Evolutionary conservation across 1,284 basidiomycete species (phyloP), one percentile per base, ranked within the genome.

Genomic region (Bjerkandera adusta): DNA sequence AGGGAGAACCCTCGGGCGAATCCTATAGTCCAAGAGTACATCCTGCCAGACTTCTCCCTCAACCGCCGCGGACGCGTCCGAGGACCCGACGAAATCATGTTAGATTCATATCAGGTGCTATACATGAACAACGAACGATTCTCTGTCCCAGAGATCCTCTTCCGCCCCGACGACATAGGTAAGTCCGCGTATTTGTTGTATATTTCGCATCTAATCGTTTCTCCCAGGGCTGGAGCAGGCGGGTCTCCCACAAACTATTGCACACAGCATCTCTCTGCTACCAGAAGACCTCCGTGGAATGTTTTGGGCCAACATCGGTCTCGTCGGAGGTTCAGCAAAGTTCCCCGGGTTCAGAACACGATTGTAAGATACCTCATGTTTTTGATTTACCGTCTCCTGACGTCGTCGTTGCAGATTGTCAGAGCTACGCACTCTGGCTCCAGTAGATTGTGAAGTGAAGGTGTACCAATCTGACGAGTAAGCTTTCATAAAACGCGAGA

Each of bases 301-400:
- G 82, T 93, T 93, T 66, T 97, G 93, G 93, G 81, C 82, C 30
- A 92, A 97, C 64, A 92, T 98, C 52, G 86, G 90, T 4, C 69
- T 97, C 49, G 79, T 93, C 54, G 95, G 95, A 42, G 95, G 94
- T 5, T 85, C 81, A 60, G 81, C 83, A 3, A 80, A 81, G 55
- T 80, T 94, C 53, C 73, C 83, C 36, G 88, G 86, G 3, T 84
- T 97, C 55, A 76, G 78, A 18, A 67, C 77, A 43, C 71, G 95
- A 66, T 66, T 97, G 91, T 89, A 63, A 59, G 83, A 68, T 12
- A 26, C 22, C 6, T 43, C 34, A 29, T 16, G 29, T 45, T 26
- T 29, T 33, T 8, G 12, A 4, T 20, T 38, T 41, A 36, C 35
- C 35, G 36, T 48, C 15, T 48, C 26, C 18, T 34, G 30, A 29